phyloP scores from a whole-genome alignment of 2,329 filamentous ascomycete species.

The Fusarium anguioides region DNA sequence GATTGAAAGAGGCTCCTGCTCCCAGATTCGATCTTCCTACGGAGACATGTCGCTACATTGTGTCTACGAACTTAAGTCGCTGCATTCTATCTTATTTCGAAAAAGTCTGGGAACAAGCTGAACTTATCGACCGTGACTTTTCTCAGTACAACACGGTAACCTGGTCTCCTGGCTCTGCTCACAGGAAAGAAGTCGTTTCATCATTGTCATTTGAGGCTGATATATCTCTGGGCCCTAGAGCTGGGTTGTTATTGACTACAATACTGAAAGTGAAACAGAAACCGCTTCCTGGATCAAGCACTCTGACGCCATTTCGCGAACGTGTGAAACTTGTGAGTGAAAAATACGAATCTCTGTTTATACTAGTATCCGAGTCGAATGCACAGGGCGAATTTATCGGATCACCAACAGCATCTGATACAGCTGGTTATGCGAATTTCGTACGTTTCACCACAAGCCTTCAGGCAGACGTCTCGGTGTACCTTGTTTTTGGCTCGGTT shows the following conservation, averaged over 20 bases:
- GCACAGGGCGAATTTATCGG: conserved; percentile 55
- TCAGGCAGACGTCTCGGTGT: conserved; percentile 52
- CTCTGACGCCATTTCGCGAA: conserved; percentile 62
- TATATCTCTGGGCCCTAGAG: conserved; percentile 74
- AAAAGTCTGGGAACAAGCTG: conserved; percentile 58
- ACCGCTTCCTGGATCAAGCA: conserved; percentile 65
- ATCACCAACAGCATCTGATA: conserved; percentile 55
- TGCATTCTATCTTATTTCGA: conserved; percentile 63
- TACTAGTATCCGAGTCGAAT: conserved; percentile 72
- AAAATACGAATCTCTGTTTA: conserved; percentile 74
- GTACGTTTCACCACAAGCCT: conserved; percentile 60
- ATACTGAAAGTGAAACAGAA: conserved; percentile 79
- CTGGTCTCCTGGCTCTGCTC: conserved; percentile 48
- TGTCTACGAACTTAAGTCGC: conserved; percentile 62
- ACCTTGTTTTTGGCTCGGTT: conserved; percentile 63
- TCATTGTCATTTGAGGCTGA: conserved; percentile 72
- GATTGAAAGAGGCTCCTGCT: neutral
- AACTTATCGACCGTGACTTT: conserved; percentile 72
- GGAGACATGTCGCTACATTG: conserved; percentile 55
- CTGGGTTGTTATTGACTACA: conserved; percentile 76
- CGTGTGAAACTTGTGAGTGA: conserved; percentile 63
- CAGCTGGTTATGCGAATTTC: conserved; percentile 61
- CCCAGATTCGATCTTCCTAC: conserved; percentile 34
- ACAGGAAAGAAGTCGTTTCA: conserved; percentile 47
- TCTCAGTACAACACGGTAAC: conserved; percentile 50